Conservation (phyloP, 345 rosid species). For the Rhodamnia rubescens region DNA sequence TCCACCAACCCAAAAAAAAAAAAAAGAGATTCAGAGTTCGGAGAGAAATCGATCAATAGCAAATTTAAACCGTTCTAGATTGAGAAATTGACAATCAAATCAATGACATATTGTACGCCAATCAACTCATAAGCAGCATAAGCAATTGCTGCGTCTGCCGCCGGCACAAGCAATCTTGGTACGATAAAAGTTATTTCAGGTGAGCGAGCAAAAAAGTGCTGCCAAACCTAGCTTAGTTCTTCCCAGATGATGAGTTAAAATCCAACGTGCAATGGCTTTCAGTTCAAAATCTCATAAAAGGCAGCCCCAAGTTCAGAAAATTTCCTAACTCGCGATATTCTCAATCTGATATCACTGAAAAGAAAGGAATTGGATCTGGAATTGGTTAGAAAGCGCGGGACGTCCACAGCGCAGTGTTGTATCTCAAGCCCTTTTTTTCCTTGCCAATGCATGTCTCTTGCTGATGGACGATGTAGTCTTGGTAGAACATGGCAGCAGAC, state of each 20-base stretch:
- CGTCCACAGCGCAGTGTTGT: background rate
- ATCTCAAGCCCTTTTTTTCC: constrained; percentile 54
- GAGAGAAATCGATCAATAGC: background rate
- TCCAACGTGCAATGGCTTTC: background rate
- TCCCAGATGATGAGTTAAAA: background rate
- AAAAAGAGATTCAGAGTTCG: background rate
- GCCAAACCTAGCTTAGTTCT: background rate
- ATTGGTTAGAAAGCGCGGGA: background rate
- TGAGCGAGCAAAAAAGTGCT: background rate
- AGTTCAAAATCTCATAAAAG: background rate
- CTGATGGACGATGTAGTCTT: constrained; percentile 8
- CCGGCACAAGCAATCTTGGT: background rate
- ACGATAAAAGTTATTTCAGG: background rate
- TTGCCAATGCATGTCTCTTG: constrained; percentile 28
- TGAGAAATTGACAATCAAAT: background rate
- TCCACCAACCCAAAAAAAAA: no score
- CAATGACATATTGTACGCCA: background rate
- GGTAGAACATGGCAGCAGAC: constrained; percentile 22
- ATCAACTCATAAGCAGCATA: background rate
- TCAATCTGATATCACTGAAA: background rate
- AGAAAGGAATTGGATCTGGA: background rate
- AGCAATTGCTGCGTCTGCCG: background rate
- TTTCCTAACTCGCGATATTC: background rate
- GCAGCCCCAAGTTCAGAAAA: background rate
- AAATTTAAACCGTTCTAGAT: background rate